Evolutionary conservation across 176 grass and related monocot species (phyloP).

Genomic region (Thinopyrum elongatum): DNA sequence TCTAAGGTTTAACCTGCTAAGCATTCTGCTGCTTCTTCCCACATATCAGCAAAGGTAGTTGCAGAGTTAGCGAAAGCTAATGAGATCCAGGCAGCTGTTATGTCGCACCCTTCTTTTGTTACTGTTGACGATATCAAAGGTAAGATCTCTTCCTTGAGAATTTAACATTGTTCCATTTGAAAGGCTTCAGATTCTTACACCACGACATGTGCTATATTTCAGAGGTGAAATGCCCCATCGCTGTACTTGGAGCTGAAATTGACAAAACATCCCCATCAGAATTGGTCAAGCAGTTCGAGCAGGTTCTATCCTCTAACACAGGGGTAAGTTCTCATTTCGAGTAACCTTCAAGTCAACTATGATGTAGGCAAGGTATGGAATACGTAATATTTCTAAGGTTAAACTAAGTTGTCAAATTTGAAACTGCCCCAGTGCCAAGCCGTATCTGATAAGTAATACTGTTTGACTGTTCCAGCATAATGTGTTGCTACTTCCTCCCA

Average conservation of each 20-base stretch:
- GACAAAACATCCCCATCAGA: constrained; percentile 59
- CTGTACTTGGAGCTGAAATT: constrained; percentile 72
- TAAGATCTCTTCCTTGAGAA: constrained; percentile 12
- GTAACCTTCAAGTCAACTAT: background rate
- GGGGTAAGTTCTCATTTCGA: constrained; percentile 39
- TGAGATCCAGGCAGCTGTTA: constrained; percentile 66
- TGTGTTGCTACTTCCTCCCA: background rate
- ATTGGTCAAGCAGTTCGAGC: constrained; percentile 67
- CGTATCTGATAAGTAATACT: background rate
- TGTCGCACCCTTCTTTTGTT: constrained; percentile 64
- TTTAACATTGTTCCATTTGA: background rate
- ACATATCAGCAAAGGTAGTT: constrained; percentile 68
- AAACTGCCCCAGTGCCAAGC: background rate
- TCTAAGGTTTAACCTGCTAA: constrained; percentile 4
- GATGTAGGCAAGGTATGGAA: background rate
- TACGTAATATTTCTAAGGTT: background rate
- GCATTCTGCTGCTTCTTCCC: background rate
- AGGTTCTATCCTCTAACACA: constrained; percentile 45
- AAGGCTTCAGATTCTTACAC: background rate
- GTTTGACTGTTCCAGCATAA: background rate
- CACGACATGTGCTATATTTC: background rate
- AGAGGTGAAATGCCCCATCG: constrained; percentile 64
- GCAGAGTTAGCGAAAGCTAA: constrained; percentile 61
- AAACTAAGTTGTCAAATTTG: background rate
- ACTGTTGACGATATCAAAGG: constrained; percentile 72